phyloP scores from a whole-genome alignment of 495 filamentous ascomycete species.

The Hyaloscypha hepaticicola region DNA sequence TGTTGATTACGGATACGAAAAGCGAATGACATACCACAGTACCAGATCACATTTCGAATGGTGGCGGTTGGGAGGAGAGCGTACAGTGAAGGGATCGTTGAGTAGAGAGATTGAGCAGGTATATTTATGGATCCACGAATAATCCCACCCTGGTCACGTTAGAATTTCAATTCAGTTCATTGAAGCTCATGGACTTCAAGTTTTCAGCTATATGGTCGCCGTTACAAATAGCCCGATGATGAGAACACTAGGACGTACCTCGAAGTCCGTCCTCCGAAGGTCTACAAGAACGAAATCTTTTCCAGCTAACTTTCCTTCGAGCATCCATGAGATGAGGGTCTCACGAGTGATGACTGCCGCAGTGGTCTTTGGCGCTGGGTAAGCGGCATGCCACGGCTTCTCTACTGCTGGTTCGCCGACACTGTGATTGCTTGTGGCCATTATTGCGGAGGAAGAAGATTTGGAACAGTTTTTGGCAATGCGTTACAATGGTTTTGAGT shows the following conservation, averaged over 20 bases:
- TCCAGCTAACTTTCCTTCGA: constrained; percentile 38
- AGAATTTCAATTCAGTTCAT: too few species aligned
- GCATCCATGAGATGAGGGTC: constrained; percentile 43
- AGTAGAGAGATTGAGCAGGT: constrained; percentile 64
- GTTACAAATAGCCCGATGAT: not conserved
- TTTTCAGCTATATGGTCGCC: too few species aligned
- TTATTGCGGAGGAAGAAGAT: too few species aligned
- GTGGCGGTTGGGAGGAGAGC: constrained; percentile 49
- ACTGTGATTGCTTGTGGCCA: too few species aligned
- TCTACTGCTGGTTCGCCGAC: not conserved
- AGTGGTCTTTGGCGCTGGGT: constrained; percentile 38
- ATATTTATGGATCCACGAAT: constrained; percentile 69
- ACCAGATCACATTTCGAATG: constrained; percentile 59
- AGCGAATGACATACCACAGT: constrained; percentile 53
- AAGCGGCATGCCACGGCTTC: constrained; percentile 37
- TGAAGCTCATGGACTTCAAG: too few species aligned
- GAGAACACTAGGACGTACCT: too few species aligned
- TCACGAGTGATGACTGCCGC: constrained; percentile 39
- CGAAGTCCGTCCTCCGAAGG: constrained; percentile 58
- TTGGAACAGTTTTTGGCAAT: too few species aligned
- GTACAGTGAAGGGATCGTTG: constrained; percentile 57
- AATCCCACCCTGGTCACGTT: constrained; percentile 62
- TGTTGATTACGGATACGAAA: constrained; percentile 18
- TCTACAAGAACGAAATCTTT: constrained; percentile 62
- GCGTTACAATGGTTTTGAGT: too few species aligned